These are phyloP conservation scores for Sporothrix inflata DNA, from an alignment of 2,329 filamentous ascomycete species.

Conservation along the genomic window DNA sequence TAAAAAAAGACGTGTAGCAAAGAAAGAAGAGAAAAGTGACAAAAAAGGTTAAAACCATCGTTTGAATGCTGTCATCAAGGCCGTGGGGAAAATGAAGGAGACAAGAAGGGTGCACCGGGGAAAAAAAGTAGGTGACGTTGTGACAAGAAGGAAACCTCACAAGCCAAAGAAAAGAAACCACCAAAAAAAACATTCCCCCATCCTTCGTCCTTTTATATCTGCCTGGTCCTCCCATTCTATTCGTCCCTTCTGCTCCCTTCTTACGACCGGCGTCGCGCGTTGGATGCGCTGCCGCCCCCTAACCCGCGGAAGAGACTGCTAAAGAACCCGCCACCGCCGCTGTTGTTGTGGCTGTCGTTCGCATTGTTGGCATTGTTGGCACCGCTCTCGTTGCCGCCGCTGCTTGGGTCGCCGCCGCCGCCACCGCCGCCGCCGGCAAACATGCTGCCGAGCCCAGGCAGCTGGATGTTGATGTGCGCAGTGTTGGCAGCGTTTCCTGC, in stretches of 20 bases:
- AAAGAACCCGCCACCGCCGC: neutral
- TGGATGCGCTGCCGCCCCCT: slow-evolving; percentile 10
- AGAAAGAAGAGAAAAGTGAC: neutral
- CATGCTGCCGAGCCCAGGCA: neutral
- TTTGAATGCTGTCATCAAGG: slow-evolving; percentile 21
- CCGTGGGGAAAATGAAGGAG: neutral
- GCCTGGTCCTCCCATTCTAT: neutral
- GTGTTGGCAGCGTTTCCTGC: neutral
- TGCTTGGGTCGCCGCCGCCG: neutral
- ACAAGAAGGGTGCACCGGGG: neutral
- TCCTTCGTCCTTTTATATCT: neutral
- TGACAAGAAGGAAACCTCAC: neutral
- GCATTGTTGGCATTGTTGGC: neutral
- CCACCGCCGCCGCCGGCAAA: neutral
- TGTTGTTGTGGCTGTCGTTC: slow-evolving; percentile 9
- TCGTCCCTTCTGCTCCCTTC: neutral
- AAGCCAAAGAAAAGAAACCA: neutral
- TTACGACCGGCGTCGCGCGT: slow-evolving; percentile 21
- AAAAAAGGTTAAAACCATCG: neutral
- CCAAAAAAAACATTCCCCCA: neutral
- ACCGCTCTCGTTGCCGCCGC: neutral
- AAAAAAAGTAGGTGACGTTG: neutral
- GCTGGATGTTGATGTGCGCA: neutral
- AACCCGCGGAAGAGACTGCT: slow-evolving; percentile 12
- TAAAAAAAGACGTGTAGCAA: neutral